phyloP scores from a whole-genome alignment of 1,284 basidiomycete genomes.

The Pyrrhoderma lamaoense region DNA sequence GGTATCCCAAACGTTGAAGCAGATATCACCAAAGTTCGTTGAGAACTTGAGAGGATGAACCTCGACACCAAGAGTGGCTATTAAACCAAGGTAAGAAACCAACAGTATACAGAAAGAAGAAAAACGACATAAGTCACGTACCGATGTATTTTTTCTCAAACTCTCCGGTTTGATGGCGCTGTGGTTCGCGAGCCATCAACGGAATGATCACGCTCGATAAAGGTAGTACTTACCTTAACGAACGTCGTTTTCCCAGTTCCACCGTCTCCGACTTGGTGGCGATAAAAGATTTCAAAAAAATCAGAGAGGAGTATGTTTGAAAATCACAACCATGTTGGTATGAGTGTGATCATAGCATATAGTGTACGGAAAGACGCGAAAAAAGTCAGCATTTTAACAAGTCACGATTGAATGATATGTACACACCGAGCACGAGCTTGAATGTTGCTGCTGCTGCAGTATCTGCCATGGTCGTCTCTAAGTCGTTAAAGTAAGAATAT shows the following conservation, averaged over 20 bases:
- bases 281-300: slow-evolving; percentile 12
- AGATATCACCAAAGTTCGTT: slow-evolving; percentile 98
- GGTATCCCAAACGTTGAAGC: slow-evolving; percentile 99
- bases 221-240: slow-evolving; percentile 67
- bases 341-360: slow-evolving; percentile 23
- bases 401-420: slow-evolving; percentile 12
- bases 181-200: slow-evolving; percentile 41
- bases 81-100: slow-evolving; percentile 9
- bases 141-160: slow-evolving; percentile 99
- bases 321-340: background rate
- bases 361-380: slow-evolving; percentile 19
- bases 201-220: slow-evolving; percentile 38
- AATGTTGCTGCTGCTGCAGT: slow-evolving; percentile 62
- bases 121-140: slow-evolving; percentile 30
- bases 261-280: slow-evolving; percentile 82
- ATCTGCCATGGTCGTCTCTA: slow-evolving; percentile 23
- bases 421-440: slow-evolving; percentile 95
- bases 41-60: slow-evolving; percentile 95
- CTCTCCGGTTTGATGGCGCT: slow-evolving; percentile 99
- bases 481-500: slow-evolving; percentile 34
- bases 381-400: slow-evolving; percentile 22
- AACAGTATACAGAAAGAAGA: slow-evolving; percentile 14
- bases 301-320: background rate
- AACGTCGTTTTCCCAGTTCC: slow-evolving; percentile 98
- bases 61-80: slow-evolving; percentile 98